Evolutionary conservation across 1,284 basidiomycete genomes (phyloP).

Genomic region (Ganoderma meredithae): DNA sequence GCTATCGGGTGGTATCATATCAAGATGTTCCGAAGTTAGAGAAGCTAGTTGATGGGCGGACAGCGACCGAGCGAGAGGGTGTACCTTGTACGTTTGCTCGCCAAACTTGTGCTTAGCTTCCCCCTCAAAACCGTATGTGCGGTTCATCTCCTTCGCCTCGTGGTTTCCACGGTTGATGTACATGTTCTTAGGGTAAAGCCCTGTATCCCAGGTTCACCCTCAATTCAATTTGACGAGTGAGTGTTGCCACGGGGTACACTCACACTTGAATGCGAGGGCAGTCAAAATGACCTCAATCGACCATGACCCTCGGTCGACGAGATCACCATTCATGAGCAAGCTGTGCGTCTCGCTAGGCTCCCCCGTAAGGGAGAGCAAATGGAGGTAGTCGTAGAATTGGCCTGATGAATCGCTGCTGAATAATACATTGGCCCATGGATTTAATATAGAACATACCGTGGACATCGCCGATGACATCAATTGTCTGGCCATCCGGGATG

Average conservation of each 20-base stretch:
- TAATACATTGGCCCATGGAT: conserved; percentile 11
- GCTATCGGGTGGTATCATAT: conserved; percentile 49
- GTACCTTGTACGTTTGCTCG: conserved; percentile 87
- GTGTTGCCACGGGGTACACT: conserved; percentile 34
- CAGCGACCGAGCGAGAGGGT: conserved; percentile 5
- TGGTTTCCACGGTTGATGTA: conserved; percentile 97
- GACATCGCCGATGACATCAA: conserved; percentile 93
- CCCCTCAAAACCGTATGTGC: conserved; percentile 94
- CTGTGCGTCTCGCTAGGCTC: conserved; percentile 84
- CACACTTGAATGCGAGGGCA: conserved; percentile 96
- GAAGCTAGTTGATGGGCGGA: not conserved
- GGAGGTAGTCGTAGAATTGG: conserved; percentile 94
- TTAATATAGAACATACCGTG: conserved; percentile 63
- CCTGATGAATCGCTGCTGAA: conserved; percentile 51
- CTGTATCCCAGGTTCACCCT: conserved; percentile 47
- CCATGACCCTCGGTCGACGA: conserved; percentile 98
- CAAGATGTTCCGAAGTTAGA: not conserved
- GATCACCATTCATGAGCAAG: conserved; percentile 94
- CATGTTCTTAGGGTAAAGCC: conserved; percentile 89
- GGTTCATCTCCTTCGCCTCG: conserved; percentile 92
- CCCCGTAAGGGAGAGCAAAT: conserved; percentile 89
- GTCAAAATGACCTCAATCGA: conserved; percentile 96
- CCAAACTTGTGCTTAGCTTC: conserved; percentile 97
- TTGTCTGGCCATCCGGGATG: conserved; percentile 81
- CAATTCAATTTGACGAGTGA: not conserved